Evolutionary conservation across 169 alveolate genomes (phyloP).

Genomic region (Amoebophrya sp.): DNA sequence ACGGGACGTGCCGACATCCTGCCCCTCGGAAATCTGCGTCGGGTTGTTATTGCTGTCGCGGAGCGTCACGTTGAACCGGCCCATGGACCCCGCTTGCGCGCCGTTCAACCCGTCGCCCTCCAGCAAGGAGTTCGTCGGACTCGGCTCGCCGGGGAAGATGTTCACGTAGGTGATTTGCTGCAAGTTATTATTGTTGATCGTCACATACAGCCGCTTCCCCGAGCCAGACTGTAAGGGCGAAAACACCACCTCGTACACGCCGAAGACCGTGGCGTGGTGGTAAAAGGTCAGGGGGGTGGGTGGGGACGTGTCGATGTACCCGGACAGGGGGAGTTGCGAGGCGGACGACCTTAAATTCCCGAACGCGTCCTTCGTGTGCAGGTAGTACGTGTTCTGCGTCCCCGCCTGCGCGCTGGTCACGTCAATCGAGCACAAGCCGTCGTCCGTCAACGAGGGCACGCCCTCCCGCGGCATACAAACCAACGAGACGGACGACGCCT

Average conservation of each 20-base stretch:
- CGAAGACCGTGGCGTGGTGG: background rate
- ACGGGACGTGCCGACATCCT: conserved; percentile 32
- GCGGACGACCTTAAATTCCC: background rate
- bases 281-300: background rate
- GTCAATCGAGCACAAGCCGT: background rate
- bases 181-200: background rate
- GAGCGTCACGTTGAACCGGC: conserved; percentile 31
- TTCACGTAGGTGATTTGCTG: conserved; percentile 18
- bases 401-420: conserved; percentile 4
- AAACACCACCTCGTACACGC: conserved; percentile 3
- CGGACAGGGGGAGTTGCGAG: background rate
- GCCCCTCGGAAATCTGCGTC: conserved; percentile 23
- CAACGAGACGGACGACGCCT: background rate
- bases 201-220: conserved; percentile 14
- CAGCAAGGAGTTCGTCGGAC: conserved; percentile 23
- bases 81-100: conserved; percentile 16
- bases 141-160: conserved; percentile 9
- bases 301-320: conserved; percentile 2
- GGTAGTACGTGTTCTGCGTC: background rate
- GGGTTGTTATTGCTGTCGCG: conserved; percentile 31
- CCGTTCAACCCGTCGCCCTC: conserved; percentile 28
- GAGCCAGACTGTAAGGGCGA: background rate
- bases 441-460: background rate
- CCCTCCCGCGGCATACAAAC: conserved; percentile 2
- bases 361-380: conserved; percentile 23